phyloP scores from a whole-genome alignment of 306 rosid genomes.

The Vigna angularis region DNA sequence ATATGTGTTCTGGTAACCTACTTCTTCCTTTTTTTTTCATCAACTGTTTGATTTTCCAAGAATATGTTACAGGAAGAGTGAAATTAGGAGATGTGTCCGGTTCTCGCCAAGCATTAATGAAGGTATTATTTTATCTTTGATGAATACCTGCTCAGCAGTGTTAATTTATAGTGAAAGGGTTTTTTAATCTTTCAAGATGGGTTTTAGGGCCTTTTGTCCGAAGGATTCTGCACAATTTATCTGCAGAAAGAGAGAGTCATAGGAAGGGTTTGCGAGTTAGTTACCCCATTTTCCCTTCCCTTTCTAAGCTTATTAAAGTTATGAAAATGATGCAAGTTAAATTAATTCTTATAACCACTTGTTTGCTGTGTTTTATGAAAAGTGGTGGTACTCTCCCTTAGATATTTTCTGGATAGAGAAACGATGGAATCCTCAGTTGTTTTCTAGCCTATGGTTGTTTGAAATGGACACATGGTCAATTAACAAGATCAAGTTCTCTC shows the following conservation, averaged over 20 bases:
- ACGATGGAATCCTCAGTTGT: not conserved
- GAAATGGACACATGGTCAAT: slow-evolving; percentile 6
- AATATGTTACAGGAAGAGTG: not conserved
- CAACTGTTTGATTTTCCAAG: not conserved
- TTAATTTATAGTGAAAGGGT: slow-evolving; percentile 3
- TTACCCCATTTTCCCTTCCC: not conserved
- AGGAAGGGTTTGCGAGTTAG: not conserved
- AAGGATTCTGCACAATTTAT: not conserved
- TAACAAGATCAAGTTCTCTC: not conserved
- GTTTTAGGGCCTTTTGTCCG: not conserved
- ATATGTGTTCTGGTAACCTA: slow-evolving; percentile 1
- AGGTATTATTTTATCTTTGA: not conserved
- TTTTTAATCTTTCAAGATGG: not conserved
- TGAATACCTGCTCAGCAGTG: not conserved
- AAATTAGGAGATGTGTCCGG: not conserved
- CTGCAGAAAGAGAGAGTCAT: not conserved
- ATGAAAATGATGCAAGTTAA: slow-evolving; percentile 26
- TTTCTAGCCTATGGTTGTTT: not conserved
- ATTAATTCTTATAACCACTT: not conserved
- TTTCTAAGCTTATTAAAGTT: not conserved
- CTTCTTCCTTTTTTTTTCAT: not conserved
- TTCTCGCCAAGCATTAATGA: not conserved
- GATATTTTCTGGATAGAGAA: not conserved
- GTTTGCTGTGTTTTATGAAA: slow-evolving; percentile 4
- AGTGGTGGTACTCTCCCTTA: not conserved